Conservation (phyloP, 2,329 filamentous ascomycete genomes). For the Botrytis deweyae region DNA sequence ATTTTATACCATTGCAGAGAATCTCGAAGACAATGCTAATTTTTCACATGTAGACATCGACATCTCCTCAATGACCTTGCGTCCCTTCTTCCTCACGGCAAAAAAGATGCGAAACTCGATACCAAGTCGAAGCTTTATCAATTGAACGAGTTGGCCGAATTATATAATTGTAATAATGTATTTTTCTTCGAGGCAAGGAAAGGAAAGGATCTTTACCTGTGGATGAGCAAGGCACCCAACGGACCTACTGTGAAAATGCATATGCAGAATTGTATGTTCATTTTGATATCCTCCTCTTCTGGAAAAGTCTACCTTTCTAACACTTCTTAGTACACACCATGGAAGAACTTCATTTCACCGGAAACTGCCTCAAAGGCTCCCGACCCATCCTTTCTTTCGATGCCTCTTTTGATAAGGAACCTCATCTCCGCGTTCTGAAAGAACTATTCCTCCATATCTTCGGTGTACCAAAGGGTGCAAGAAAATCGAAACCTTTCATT, state of each 20-base stretch:
- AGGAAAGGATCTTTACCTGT: slow-evolving; percentile 89
- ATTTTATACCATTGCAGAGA: slow-evolving; percentile 1
- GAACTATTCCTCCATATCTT: slow-evolving; percentile 89
- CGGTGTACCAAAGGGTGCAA: slow-evolving; percentile 82
- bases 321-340: slow-evolving; percentile 75
- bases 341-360: slow-evolving; percentile 94
- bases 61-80: slow-evolving; percentile 90
- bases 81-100: slow-evolving; percentile 82
- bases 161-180: slow-evolving; percentile 93
- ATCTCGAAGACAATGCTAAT: slow-evolving; percentile 16
- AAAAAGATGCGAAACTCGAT: slow-evolving; percentile 96
- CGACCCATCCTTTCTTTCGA: slow-evolving; percentile 92
- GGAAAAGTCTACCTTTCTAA: slow-evolving; percentile 19
- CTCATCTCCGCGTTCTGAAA: slow-evolving; percentile 79
- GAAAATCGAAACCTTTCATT: slow-evolving; percentile 92
- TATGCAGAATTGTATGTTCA: slow-evolving; percentile 65
- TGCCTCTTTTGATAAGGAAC: slow-evolving; percentile 75
- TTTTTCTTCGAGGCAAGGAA: slow-evolving; percentile 96
- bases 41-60: slow-evolving; percentile 66
- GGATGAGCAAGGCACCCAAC: slow-evolving; percentile 83
- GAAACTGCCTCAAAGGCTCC: slow-evolving; percentile 93
- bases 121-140: slow-evolving; percentile 85
- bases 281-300: background rate
- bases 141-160: slow-evolving; percentile 69
- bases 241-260: slow-evolving; percentile 65